Evolutionary conservation across 2,329 filamentous ascomycete genomes (phyloP), one percentile per base, ranked within the genome.

Genomic region (Diaporthe citri): DNA sequence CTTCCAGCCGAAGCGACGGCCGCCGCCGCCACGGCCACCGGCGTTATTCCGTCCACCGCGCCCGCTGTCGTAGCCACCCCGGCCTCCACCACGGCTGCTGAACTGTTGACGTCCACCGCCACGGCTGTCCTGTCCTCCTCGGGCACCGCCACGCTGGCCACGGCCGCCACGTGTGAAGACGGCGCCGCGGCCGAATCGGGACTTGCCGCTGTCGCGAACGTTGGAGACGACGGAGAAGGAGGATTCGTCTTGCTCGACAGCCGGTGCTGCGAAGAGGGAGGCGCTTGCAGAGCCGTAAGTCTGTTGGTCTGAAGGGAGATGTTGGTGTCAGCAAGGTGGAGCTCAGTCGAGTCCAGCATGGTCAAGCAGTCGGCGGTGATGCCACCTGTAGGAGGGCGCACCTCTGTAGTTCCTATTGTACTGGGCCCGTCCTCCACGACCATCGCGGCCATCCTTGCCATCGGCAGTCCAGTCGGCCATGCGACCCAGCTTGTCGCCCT

Each of bases 391-490:
- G n/a, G 56, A 43, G 22, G 56, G 79, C 87, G 67, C 85, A 97
- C 96, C 96, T 91, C 97, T 93, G 86, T 94, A 98, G 85, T 96
- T 97, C 80, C 96, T 91, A 85, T 96, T 95, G 86, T 97, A 98
- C 83, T 97, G 94, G 85, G 94, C 92, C 83, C 96, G 90, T 77
- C 95, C 94, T 79, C 94, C 93, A 76, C 92, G 89, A 67, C 89
- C 87, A 80, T 93, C 91, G 81, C 95, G 89, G 76, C 90, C 88
- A 79, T 97, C 95, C 87, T 98, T 98, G 84, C 94, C 92, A 83
- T 98, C 97, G 64, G 92, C 83, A 25, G 96, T 97, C 97, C 97
- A 99, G 89, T 99, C 97, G 76, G 97, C 97, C 96, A 99, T 98
- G 84, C 97, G 96, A 82, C 97, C 97, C 76, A 99, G 90, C 90